Conservation (phyloP, 2,329 filamentous ascomycete genomes). For the Polychaeton citri region DNA sequence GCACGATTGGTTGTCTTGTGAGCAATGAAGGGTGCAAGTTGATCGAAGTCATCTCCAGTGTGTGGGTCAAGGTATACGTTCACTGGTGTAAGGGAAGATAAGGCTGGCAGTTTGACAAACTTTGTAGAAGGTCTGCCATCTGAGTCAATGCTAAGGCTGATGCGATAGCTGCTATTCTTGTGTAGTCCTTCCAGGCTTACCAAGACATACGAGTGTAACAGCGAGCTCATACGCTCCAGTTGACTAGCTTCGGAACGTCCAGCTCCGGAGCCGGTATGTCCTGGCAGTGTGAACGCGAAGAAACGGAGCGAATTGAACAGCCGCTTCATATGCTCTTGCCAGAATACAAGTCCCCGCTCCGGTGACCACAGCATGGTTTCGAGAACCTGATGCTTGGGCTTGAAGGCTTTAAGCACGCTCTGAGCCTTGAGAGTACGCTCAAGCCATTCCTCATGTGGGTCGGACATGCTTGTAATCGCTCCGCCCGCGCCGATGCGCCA, state of each 20-base stretch:
- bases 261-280: background rate
- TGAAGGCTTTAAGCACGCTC: background rate
- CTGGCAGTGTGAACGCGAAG: background rate
- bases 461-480: slow-evolving; percentile 76
- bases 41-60: background rate
- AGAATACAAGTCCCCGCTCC: background rate
- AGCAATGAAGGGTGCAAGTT: background rate
- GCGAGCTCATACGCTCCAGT: background rate
- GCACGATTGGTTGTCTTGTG: background rate
- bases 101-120: background rate
- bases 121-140: background rate
- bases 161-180: background rate
- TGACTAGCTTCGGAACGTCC: background rate
- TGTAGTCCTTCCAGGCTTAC: background rate
- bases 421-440: slow-evolving; percentile 33
- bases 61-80: background rate
- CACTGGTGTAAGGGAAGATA: background rate
- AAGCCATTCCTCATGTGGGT: slow-evolving; percentile 65
- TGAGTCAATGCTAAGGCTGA: background rate
- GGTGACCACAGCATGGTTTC: background rate
- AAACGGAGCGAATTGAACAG: background rate
- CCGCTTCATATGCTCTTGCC: background rate
- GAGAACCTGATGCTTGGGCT: background rate
- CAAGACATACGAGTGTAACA: background rate
- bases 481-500: slow-evolving; percentile 87